phyloP scores from a whole-genome alignment of 2,329 filamentous ascomycete genomes.

The Xylariaceae sp. region DNA sequence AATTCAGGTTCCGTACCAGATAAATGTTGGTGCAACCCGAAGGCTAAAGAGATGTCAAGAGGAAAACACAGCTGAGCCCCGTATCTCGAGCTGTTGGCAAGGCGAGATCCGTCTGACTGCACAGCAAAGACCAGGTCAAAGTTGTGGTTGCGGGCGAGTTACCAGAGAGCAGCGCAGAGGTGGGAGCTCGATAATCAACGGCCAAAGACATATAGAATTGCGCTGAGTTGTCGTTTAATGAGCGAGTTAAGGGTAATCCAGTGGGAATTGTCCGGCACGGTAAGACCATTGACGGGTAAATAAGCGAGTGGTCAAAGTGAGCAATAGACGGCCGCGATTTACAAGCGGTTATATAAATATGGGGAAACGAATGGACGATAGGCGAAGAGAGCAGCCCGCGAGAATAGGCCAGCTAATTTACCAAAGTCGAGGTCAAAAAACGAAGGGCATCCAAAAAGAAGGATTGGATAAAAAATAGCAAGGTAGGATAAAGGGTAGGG shows the following conservation, averaged over 20 bases:
- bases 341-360: conserved; percentile 17
- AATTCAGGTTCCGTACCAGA: conserved; percentile 4
- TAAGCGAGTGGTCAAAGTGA: conserved; percentile 5
- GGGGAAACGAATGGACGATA: conserved; percentile 14
- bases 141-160: conserved; percentile 5
- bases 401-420: conserved; percentile 9
- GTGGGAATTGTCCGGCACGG: conserved; percentile 1
- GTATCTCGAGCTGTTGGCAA: conserved; percentile 1
- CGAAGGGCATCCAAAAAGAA: conserved; percentile 6
- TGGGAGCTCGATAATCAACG: conserved; percentile 5
- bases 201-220: conserved; percentile 10
- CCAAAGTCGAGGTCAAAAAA: neutral
- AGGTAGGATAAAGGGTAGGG: conserved; percentile 2
- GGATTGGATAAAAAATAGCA: conserved; percentile 5
- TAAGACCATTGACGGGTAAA: neutral
- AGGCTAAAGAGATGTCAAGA: conserved; percentile 9
- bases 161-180: conserved; percentile 8
- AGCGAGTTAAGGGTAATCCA: neutral
- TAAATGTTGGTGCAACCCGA: conserved; percentile 9
- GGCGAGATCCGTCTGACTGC: conserved; percentile 4
- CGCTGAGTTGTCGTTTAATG: conserved; percentile 3
- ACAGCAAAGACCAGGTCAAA: conserved; percentile 4
- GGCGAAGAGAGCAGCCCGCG: conserved; percentile 6
- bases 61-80: neutral
- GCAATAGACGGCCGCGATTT: neutral